Evolutionary conservation across 2,329 filamentous ascomycete species (phyloP), one percentile per base, ranked within the genome.

Genomic region (Trichoderma gracile): DNA sequence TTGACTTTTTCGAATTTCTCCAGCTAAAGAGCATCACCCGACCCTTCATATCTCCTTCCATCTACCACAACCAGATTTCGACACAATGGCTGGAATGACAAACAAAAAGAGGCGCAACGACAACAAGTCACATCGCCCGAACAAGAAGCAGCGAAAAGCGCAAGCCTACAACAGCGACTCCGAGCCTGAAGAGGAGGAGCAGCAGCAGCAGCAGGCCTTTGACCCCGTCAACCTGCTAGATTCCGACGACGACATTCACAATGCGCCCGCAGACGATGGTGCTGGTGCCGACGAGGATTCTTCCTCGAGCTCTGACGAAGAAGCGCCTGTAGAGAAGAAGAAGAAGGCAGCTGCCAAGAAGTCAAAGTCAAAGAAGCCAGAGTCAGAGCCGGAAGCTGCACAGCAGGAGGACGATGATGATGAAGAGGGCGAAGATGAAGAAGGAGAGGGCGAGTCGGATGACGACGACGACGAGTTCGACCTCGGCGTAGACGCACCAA

Each of bases 221-320:
- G 74, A 79, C 33, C 79, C 83, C 2, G 81, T 84, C 67, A 80
- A 85, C 68, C 76, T 86, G 17, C 77, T 85, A 56, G 83, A 85
- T 71, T 85, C 83, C 5, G 84, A 86, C 69, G 83, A 86, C 63
- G 82, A 85, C 61, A 78, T 86, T 59, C 80, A 84, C 69, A 82
- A 85, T 68, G 80, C 80, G 47, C 73, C 74, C 6, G 82, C 80
- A 19, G 84, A 86, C 65, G 82, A 85, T 47, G 77, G 79, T 47
- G 78, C 75, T 10, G 74, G 70, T 15, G 78, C 77, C 0, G 78
- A 74, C 14, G 74, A 77, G 3, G 75, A 75, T 15, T 72, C 65
- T n/a, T 65, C 72, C 2, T 75, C 74, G 7, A 77, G 74, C 66
- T 77, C 75, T 6, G 78, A 79, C 3, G 74, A 80, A 30, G 67